Percentiles rank a stretch among this genome's conserved stretches.
Conservation (phyloP, 805 yeast genomes). For the Geotrichum ghanense region DNA sequence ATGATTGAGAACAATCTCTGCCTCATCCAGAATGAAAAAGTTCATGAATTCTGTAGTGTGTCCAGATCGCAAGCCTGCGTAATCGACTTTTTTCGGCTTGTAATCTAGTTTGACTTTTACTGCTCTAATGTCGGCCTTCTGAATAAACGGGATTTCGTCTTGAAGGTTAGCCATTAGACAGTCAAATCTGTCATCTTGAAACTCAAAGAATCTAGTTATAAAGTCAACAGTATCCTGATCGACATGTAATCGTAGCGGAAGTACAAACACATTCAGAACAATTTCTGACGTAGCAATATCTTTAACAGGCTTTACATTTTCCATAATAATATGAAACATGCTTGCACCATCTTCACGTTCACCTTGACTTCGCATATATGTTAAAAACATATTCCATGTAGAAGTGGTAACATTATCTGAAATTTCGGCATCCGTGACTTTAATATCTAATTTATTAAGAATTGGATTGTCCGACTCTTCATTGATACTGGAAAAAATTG, state of each 20-base stretch:
- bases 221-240: constrained; percentile 93
- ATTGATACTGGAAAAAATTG: constrained; percentile 32
- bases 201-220: constrained; percentile 65
- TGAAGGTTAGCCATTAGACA: constrained; percentile 31
- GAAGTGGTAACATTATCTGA: constrained; percentile 76
- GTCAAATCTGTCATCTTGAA: constrained; percentile 57
- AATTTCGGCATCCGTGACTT: constrained; percentile 45
- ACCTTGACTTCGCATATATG: constrained; percentile 57
- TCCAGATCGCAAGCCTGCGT: constrained; percentile 76
- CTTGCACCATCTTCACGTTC: constrained; percentile 58
- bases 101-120: constrained; percentile 70
- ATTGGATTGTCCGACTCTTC: constrained; percentile 30
- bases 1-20: constrained; percentile 53
- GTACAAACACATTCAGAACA: constrained; percentile 37
- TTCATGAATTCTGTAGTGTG: constrained; percentile 80
- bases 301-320: constrained; percentile 54
- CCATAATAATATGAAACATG: constrained; percentile 45
- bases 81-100: constrained; percentile 82
- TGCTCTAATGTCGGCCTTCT: constrained; percentile 39
- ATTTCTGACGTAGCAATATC: constrained; percentile 60
- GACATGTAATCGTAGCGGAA: constrained; percentile 73
- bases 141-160: constrained; percentile 50
- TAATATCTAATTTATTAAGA: constrained; percentile 38
- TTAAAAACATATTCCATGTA: constrained; percentile 78
- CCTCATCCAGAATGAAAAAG: constrained; percentile 79